Conservation (phyloP, 371 early-diverging fungal species). For the Rhizopus delemar region DNA sequence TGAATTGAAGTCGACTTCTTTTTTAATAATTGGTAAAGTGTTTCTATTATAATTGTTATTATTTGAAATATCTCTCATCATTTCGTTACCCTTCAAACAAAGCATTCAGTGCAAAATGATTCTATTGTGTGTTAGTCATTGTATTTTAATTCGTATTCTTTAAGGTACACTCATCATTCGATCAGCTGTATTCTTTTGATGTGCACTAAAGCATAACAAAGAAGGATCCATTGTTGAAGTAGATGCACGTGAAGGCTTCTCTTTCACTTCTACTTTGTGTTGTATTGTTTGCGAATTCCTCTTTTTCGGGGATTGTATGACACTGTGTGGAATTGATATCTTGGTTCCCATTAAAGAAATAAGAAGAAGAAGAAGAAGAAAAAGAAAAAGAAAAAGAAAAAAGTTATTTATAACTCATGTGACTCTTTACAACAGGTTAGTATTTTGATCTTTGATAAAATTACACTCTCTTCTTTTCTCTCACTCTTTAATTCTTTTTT, state of each 20-base stretch:
- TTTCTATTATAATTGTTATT: slow-evolving; percentile 18
- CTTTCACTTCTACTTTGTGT: not conserved
- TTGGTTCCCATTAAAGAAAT: not conserved
- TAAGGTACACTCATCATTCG: not conserved
- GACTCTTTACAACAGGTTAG: not conserved
- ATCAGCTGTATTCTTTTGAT: not conserved
- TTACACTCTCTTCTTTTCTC: no score
- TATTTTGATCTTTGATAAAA: not conserved
- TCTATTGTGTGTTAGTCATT: not conserved
- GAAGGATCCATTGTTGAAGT: slow-evolving; percentile 3
- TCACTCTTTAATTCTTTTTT: no score
- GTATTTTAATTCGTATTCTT: not conserved
- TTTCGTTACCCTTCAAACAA: slow-evolving; percentile 5
- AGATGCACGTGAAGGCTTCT: not conserved
- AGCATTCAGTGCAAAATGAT: slow-evolving; percentile 1
- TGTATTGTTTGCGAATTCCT: not conserved
- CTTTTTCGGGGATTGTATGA: not conserved
- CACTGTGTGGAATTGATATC: not conserved
- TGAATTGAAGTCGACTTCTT: slow-evolving; percentile 16
- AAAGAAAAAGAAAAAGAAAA: not conserved
- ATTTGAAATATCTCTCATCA: not conserved
- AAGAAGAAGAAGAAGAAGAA: not conserved
- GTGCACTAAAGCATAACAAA: not conserved
- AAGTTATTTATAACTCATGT: not conserved
- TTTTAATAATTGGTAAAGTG: not conserved